Percentiles rank a stretch among this genome's conserved stretches.
Evolutionary conservation across 2,329 filamentous ascomycete species (phyloP).

Genomic region (Herpotrichia juniperi): DNA sequence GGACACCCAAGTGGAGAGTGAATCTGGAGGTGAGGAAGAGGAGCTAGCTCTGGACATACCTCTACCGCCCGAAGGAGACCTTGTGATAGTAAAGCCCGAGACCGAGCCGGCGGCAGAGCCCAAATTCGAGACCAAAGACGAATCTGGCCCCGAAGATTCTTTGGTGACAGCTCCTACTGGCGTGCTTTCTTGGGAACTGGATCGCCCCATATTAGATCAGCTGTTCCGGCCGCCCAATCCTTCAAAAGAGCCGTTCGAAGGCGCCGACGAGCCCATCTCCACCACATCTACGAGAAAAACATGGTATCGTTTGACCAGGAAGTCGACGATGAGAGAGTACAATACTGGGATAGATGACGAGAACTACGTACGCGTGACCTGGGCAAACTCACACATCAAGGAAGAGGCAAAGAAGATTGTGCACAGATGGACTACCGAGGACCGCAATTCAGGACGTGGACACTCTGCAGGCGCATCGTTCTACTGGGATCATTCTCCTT

Average conservation of each 20-base stretch:
- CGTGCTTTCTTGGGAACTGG: slow-evolving; percentile 8
- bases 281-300: slow-evolving; percentile 44
- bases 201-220: slow-evolving; percentile 28
- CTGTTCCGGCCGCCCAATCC: slow-evolving; percentile 29
- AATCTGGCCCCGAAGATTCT: too few species aligned
- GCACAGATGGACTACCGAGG: slow-evolving; percentile 43
- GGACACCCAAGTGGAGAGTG: slow-evolving; percentile 8
- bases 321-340: slow-evolving; percentile 46
- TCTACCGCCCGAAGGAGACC: neutral
- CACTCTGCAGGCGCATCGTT: slow-evolving; percentile 42
- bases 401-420: slow-evolving; percentile 44
- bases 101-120: neutral
- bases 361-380: slow-evolving; percentile 46
- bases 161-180: neutral
- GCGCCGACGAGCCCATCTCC: slow-evolving; percentile 38
- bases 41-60: neutral
- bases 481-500: slow-evolving; percentile 42
- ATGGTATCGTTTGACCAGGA: slow-evolving; percentile 48
- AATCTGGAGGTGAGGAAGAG: neutral
- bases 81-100: neutral
- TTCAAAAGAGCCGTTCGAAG: slow-evolving; percentile 14
- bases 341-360: slow-evolving; percentile 41
- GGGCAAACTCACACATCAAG: slow-evolving; percentile 40
- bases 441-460: slow-evolving; percentile 44
- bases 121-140: neutral